Percentiles rank a stretch among this genome's conserved stretches.
Conservation (phyloP, 441 rosid species). For the Brassica balearica region DNA sequence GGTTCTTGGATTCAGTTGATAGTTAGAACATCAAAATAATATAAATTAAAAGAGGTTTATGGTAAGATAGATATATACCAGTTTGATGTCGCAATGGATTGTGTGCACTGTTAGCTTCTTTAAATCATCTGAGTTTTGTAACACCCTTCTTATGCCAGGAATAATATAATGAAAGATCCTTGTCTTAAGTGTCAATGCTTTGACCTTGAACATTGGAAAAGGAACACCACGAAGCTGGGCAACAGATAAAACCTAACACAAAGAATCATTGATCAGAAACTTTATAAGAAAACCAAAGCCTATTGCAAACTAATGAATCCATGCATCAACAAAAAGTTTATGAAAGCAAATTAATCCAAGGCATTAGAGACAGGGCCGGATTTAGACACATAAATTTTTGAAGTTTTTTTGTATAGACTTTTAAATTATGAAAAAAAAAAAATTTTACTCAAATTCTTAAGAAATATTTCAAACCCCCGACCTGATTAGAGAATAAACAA, state of each 20-base stretch:
- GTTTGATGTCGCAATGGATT: slow-evolving; percentile 1
- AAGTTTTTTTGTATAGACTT: background rate
- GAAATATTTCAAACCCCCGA: background rate
- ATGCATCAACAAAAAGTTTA: background rate
- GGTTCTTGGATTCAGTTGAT: slow-evolving; percentile 7
- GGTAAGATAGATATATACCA: slow-evolving; percentile 9
- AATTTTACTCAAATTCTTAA: background rate
- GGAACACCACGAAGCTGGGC: background rate
- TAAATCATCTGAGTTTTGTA: slow-evolving; percentile 17
- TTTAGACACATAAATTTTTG: no score
- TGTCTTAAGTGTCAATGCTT: slow-evolving; percentile 8
- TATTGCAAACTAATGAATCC: slow-evolving; percentile 10
- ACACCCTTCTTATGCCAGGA: slow-evolving; percentile 1
- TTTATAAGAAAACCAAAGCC: background rate
- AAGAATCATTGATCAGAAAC: background rate
- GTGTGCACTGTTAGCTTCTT: slow-evolving; percentile 11
- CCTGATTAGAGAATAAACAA: background rate
- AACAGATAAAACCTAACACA: slow-evolving; percentile 15
- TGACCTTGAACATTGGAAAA: slow-evolving; percentile 4
- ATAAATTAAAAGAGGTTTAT: background rate
- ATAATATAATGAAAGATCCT: background rate
- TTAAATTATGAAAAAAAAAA: background rate
- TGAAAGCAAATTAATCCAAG: no score
- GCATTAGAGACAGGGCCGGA: no score
- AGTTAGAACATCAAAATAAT: background rate